These are phyloP conservation scores for Acanthamoeba lugdunensis DNA, from an alignment of 208 protist species.

Conservation along the genomic window DNA sequence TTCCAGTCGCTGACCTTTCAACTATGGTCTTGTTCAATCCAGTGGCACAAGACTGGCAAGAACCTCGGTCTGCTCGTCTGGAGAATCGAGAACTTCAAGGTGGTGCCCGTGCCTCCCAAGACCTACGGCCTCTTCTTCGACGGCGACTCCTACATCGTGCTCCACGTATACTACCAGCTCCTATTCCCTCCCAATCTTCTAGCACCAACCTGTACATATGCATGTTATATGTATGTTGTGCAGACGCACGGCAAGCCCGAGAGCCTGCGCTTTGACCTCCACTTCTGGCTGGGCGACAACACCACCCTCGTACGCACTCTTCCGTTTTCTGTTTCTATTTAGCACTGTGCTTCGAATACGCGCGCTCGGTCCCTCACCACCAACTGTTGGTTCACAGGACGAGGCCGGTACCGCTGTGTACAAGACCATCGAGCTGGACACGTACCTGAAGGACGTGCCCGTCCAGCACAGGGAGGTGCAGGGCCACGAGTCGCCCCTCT, in stretches of 20 bases:
- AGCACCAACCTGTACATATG: not conserved
- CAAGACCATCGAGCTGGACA: constrained; percentile 88
- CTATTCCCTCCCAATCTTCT: not conserved
- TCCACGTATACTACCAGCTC: constrained; percentile 66
- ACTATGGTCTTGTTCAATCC: not conserved
- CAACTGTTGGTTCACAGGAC: not conserved
- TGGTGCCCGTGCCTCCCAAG: constrained; percentile 68
- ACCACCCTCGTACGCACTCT: constrained; percentile 37
- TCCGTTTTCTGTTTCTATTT: too few relatives aligned
- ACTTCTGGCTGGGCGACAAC: constrained; percentile 72
- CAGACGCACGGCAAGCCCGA: constrained; percentile 18
- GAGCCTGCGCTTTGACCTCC: constrained; percentile 29
- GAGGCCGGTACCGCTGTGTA: constrained; percentile 68
- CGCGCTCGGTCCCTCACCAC: too few relatives aligned
- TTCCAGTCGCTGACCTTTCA: too few relatives aligned
- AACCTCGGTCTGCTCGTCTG: constrained; percentile 38
- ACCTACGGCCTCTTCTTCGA: constrained; percentile 85
- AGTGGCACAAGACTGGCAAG: constrained; percentile 70
- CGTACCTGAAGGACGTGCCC: constrained; percentile 84
- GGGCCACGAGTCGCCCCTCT: constrained; percentile 80
- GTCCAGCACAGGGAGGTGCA: constrained; percentile 87
- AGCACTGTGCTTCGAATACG: too few relatives aligned
- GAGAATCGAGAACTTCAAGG: constrained; percentile 77
- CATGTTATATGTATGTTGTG: not conserved
- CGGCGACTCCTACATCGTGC: constrained; percentile 87